phyloP scores from a whole-genome alignment of 257 asterid species.

The Primulina tabacum region DNA sequence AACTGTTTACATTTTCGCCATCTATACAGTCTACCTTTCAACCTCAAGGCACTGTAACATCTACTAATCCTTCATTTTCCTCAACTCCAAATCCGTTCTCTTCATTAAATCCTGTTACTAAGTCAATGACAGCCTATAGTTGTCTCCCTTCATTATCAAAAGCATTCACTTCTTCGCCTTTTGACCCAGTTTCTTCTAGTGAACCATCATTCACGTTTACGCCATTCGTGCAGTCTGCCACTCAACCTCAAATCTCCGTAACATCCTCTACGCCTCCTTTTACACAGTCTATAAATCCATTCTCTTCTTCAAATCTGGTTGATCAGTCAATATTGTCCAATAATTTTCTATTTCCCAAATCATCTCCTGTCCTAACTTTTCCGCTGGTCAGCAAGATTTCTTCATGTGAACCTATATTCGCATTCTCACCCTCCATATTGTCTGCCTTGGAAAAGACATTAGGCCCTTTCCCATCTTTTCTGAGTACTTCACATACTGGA shows the following conservation, averaged over 20 bases:
- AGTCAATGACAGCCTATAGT: slow-evolving; percentile 1
- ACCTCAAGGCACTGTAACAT: slow-evolving; percentile 4
- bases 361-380: no score
- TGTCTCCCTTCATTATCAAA: background rate
- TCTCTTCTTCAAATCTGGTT: background rate
- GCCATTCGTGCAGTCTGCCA: background rate
- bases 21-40: background rate
- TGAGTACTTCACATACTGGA: slow-evolving; percentile 16
- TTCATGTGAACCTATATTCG: background rate
- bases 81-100: background rate
- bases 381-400: background rate
- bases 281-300: background rate
- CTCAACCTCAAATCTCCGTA: background rate
- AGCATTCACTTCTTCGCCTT: background rate
- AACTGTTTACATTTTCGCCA: no score
- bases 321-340: slow-evolving; percentile 4
- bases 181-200: background rate
- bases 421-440: slow-evolving; percentile 20
- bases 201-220: no score
- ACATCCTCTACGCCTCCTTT: slow-evolving; percentile 1
- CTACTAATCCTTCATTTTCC: slow-evolving; percentile 8
- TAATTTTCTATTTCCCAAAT: background rate
- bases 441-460: slow-evolving; percentile 18
- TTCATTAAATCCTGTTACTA: slow-evolving; percentile 1
- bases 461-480: slow-evolving; percentile 20